Conservation (phyloP, 768 basidiomycete genomes). For the Russula sp. region DNA sequence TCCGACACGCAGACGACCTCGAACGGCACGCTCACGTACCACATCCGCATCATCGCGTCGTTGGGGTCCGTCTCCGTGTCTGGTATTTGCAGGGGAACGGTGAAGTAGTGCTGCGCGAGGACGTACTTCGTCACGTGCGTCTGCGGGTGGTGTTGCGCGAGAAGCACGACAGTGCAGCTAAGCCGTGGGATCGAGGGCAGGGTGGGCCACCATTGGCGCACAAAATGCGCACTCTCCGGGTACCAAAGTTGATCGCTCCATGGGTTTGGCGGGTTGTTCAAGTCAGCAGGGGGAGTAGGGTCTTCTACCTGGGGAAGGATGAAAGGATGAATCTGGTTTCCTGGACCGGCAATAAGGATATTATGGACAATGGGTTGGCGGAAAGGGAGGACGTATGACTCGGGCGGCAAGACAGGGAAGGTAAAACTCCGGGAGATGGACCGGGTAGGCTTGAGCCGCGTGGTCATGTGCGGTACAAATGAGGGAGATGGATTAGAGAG, state of each 20-base stretch:
- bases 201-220: slow-evolving; percentile 76
- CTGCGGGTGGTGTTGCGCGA: slow-evolving; percentile 53
- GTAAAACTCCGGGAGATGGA: slow-evolving; percentile 24
- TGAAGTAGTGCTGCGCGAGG: slow-evolving; percentile 70
- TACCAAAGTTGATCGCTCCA: slow-evolving; percentile 64
- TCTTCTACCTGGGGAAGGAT: background rate
- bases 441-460: slow-evolving; percentile 21
- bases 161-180: slow-evolving; percentile 65
- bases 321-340: background rate
- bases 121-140: slow-evolving; percentile 56
- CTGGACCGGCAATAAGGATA: background rate
- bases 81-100: slow-evolving; percentile 44
- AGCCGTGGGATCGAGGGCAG: slow-evolving; percentile 54
- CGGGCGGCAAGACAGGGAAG: slow-evolving; percentile 19
- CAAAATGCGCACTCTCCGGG: slow-evolving; percentile 69
- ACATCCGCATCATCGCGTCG: slow-evolving; percentile 56
- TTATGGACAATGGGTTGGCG: slow-evolving; percentile 13
- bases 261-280: slow-evolving; percentile 37
- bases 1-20: slow-evolving; percentile 64
- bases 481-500: slow-evolving; percentile 13
- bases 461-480: slow-evolving; percentile 24
- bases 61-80: slow-evolving; percentile 27
- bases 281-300: background rate
- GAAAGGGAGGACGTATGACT: slow-evolving; percentile 15
- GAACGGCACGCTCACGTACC: slow-evolving; percentile 66